Evolutionary conservation across 2,329 filamentous ascomycete species (phyloP).

Genomic region (Ascochyta clinopodiicola): DNA sequence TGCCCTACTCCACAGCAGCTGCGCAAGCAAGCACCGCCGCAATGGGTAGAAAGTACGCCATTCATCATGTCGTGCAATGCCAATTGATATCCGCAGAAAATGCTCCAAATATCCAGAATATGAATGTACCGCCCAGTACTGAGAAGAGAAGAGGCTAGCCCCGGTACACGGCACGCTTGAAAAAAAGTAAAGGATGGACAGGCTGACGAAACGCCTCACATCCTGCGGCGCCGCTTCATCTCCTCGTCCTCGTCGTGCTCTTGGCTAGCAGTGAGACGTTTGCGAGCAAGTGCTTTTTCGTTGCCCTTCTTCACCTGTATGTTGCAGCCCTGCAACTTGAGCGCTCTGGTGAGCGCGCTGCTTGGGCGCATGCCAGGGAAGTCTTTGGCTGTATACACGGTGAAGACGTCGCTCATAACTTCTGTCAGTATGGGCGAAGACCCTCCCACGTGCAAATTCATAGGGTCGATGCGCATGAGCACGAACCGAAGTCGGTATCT

Average conservation of each 20-base stretch:
- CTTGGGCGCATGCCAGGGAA: slow-evolving; percentile 85
- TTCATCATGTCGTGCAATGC: slow-evolving; percentile 46
- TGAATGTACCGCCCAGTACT: slow-evolving; percentile 36
- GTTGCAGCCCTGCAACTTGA: slow-evolving; percentile 81
- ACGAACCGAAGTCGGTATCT: slow-evolving; percentile 77
- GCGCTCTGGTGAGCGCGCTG: slow-evolving; percentile 72
- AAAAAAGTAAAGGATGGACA: background rate
- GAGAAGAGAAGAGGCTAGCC: slow-evolving; percentile 11
- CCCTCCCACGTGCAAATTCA: slow-evolving; percentile 60
- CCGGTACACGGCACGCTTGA: background rate
- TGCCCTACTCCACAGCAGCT: slow-evolving; percentile 37
- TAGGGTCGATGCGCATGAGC: slow-evolving; percentile 73
- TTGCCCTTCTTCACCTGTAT: slow-evolving; percentile 89
- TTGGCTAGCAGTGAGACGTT: slow-evolving; percentile 47
- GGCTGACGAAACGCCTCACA: slow-evolving; percentile 24
- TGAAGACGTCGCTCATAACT: slow-evolving; percentile 73
- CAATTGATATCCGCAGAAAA: slow-evolving; percentile 40
- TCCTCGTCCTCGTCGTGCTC: slow-evolving; percentile 51
- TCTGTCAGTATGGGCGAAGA: slow-evolving; percentile 58
- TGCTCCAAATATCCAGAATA: slow-evolving; percentile 42
- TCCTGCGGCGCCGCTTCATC: slow-evolving; percentile 46
- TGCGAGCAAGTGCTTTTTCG: slow-evolving; percentile 62
- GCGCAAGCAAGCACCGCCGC: slow-evolving; percentile 31
- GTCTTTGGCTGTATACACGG: slow-evolving; percentile 83
- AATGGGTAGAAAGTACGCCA: slow-evolving; percentile 20